Percentiles rank a stretch among this genome's conserved stretches.
Evolutionary conservation across 192 early-diverging fungal species (phyloP).

Genomic region (Coemansia sp.): DNA sequence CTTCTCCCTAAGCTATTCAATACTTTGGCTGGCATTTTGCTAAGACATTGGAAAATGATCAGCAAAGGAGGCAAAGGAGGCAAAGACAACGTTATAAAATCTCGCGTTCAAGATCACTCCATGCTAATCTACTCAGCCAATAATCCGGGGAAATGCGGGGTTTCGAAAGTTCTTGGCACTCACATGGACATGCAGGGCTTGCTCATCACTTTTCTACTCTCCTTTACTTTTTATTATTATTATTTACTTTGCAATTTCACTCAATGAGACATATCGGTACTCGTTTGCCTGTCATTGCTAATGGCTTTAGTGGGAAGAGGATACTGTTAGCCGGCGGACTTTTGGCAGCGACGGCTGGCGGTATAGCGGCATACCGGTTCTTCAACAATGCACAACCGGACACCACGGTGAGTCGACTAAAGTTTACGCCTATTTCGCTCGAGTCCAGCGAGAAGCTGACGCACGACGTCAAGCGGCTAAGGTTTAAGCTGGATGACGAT

Average conservation of each 20-base stretch:
- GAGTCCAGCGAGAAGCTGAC: slow-evolving; percentile 59
- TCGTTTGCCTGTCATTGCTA: background rate
- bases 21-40: no score
- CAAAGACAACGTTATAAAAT: no score
- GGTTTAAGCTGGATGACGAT: slow-evolving; percentile 68
- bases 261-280: background rate
- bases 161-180: no score
- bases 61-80: no score
- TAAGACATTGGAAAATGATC: no score
- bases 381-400: slow-evolving; percentile 4
- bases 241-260: background rate
- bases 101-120: no score
- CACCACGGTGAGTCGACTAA: background rate
- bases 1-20: background rate
- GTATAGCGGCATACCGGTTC: slow-evolving; percentile 4
- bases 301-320: background rate
- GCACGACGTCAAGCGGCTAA: slow-evolving; percentile 67
- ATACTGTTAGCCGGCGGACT: background rate
- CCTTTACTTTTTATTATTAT: background rate
- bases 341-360: background rate
- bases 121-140: no score
- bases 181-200: no score
- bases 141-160: no score
- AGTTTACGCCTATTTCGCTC: slow-evolving; percentile 36
- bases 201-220: background rate